These are phyloP conservation scores for Podospora appendiculata DNA, from an alignment of 495 filamentous ascomycete species.

Conservation along the genomic window DNA sequence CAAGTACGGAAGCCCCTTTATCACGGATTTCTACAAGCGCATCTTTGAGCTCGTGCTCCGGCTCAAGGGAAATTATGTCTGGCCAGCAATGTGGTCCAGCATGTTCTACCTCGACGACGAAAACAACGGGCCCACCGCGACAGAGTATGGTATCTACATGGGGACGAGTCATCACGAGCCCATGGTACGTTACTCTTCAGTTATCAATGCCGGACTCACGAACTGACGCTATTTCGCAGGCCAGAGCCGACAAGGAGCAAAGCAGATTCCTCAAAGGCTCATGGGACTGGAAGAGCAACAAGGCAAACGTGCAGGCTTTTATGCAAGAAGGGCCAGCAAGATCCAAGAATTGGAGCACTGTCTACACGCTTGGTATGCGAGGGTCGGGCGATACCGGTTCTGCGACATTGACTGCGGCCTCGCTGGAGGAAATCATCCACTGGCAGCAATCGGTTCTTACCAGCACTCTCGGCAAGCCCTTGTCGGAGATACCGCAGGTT, in stretches of 20 bases:
- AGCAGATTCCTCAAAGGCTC: slow-evolving; percentile 35
- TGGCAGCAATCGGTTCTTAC: slow-evolving; percentile 43
- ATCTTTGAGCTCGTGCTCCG: slow-evolving; percentile 60
- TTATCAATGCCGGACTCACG: background rate
- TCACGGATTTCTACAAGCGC: slow-evolving; percentile 50
- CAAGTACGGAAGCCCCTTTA: slow-evolving; percentile 42
- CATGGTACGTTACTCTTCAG: slow-evolving; percentile 23
- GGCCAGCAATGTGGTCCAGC: slow-evolving; percentile 58
- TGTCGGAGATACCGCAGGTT: slow-evolving; percentile 49
- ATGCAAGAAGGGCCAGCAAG: slow-evolving; percentile 45
- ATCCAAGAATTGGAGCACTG: slow-evolving; percentile 45
- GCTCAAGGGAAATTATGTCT: slow-evolving; percentile 57
- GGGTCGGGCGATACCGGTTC: slow-evolving; percentile 53
- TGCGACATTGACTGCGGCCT: slow-evolving; percentile 31
- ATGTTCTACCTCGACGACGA: slow-evolving; percentile 58
- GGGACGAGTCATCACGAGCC: slow-evolving; percentile 60
- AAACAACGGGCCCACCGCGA: slow-evolving; percentile 49
- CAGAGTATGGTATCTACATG: slow-evolving; percentile 58
- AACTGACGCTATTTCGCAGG: slow-evolving; percentile 1
- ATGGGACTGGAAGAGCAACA: slow-evolving; percentile 56
- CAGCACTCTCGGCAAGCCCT: slow-evolving; percentile 34
- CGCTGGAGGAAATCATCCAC: slow-evolving; percentile 46
- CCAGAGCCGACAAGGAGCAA: slow-evolving; percentile 55
- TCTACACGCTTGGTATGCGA: slow-evolving; percentile 60
- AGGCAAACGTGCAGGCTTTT: slow-evolving; percentile 46